These are phyloP conservation scores for Fusarium verrucosum DNA, from an alignment of 2,329 filamentous ascomycete genomes.

Conservation along the genomic window DNA sequence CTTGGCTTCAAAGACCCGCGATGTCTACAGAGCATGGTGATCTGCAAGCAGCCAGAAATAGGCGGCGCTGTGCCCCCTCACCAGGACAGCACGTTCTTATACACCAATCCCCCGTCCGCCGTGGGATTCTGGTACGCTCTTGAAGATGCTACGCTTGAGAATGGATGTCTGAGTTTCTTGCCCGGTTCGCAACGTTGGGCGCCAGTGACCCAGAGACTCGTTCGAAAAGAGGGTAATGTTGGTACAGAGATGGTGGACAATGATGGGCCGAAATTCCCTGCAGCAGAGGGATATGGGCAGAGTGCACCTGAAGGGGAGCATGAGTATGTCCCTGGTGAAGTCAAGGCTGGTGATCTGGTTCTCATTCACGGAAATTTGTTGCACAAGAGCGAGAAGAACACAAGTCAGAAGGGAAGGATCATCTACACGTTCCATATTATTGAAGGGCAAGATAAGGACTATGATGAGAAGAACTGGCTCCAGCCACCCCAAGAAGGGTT, in stretches of 20 bases:
- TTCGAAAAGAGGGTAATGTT: constrained; percentile 64
- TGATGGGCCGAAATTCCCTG: constrained; percentile 70
- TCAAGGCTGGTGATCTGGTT: constrained; percentile 89
- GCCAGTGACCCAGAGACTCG: constrained; percentile 76
- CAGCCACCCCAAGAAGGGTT: constrained; percentile 86
- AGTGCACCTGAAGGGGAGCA: constrained; percentile 51
- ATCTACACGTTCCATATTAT: constrained; percentile 99
- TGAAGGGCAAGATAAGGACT: constrained; percentile 76
- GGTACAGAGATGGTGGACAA: constrained; percentile 80
- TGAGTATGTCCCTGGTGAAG: constrained; percentile 80
- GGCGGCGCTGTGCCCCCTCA: constrained; percentile 91
- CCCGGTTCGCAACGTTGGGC: constrained; percentile 82
- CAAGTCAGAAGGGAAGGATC: constrained; percentile 84
- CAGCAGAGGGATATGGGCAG: constrained; percentile 58
- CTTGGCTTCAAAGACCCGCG: constrained; percentile 81
- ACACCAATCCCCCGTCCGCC: constrained; percentile 86
- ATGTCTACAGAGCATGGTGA: constrained; percentile 93
- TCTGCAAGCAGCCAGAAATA: constrained; percentile 98
- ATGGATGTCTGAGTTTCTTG: constrained; percentile 89
- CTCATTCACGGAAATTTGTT: constrained; percentile 95
- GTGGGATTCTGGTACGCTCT: constrained; percentile 98
- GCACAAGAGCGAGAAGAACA: constrained; percentile 96
- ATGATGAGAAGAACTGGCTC: constrained; percentile 92
- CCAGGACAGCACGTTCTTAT: constrained; percentile 92
- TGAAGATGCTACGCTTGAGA: constrained; percentile 86